Conservation (phyloP, 352 stramenopile species). For the Pythium apleroticum region DNA sequence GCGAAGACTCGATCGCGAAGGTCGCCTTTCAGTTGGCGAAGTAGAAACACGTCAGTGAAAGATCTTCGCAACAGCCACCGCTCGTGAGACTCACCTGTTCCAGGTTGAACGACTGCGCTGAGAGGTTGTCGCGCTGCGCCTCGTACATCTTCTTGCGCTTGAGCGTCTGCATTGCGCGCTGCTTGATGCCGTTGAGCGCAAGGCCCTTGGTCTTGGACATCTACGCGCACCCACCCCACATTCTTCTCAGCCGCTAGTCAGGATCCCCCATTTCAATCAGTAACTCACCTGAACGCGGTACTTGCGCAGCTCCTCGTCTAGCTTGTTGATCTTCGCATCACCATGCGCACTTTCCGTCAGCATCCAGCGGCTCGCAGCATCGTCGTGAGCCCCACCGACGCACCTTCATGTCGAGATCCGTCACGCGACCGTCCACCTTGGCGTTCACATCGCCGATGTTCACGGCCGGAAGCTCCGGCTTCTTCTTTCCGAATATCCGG, state of each 20-base stretch:
- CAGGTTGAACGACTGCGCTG: constrained; percentile 86
- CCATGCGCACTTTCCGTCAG: neutral
- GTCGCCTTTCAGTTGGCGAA: constrained; percentile 39
- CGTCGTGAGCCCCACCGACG: neutral
- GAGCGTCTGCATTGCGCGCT: constrained; percentile 82
- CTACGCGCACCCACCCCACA: constrained; percentile 37
- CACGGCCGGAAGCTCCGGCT: constrained; percentile 61
- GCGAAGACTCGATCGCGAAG: constrained; percentile 92
- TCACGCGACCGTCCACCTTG: constrained; percentile 72
- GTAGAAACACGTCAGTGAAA: neutral
- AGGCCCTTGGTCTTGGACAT: constrained; percentile 75
- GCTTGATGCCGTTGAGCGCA: constrained; percentile 75
- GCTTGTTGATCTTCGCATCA: constrained; percentile 60
- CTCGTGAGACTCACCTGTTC: constrained; percentile 53
- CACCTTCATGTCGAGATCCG: constrained; percentile 82
- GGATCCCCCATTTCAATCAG: neutral
- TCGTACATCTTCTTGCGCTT: constrained; percentile 91
- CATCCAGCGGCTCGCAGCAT: neutral
- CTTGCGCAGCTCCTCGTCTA: constrained; percentile 82
- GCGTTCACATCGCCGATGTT: constrained; percentile 80
- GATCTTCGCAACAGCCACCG: neutral
- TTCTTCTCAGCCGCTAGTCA: too few relatives aligned
- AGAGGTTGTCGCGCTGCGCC: constrained; percentile 73
- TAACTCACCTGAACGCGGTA: constrained; percentile 64
- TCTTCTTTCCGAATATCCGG: constrained; percentile 87